Conservation (phyloP, 208 protist genomes). For the Porcisia hertigi region DNA sequence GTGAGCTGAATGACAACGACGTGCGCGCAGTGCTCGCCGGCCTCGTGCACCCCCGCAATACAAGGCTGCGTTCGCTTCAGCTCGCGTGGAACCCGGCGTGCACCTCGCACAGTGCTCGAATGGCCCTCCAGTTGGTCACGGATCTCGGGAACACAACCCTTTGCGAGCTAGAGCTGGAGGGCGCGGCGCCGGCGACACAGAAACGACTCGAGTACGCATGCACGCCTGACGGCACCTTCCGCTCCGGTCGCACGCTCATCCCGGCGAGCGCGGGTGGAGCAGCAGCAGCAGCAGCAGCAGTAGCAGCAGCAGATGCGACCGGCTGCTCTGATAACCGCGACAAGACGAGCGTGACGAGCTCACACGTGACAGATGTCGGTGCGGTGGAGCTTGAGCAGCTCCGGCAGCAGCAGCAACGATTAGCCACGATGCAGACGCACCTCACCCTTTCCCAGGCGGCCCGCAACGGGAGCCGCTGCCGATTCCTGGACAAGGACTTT, state of each 20-base stretch:
- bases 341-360: background rate
- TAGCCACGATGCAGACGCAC: background rate
- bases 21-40: constrained; percentile 46
- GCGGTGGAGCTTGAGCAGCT: background rate
- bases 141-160: constrained; percentile 18
- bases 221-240: constrained; percentile 24
- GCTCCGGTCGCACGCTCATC: constrained; percentile 24
- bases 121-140: constrained; percentile 19
- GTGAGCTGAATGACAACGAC: constrained; percentile 55
- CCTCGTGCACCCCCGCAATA: constrained; percentile 15
- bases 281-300: too few species aligned
- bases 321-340: background rate
- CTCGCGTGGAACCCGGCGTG: constrained; percentile 26
- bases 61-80: constrained; percentile 7
- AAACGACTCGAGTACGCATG: constrained; percentile 35
- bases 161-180: constrained; percentile 18
- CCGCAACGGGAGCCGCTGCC: constrained; percentile 18
- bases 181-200: constrained; percentile 16
- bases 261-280: background rate
- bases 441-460: constrained; percentile 16
- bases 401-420: background rate
- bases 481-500: constrained; percentile 16
- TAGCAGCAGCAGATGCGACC: background rate
- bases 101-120: constrained; percentile 24
- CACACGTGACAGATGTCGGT: background rate